Conservation (phyloP, 768 basidiomycete species). For the Candolleomyces efflorescens region DNA sequence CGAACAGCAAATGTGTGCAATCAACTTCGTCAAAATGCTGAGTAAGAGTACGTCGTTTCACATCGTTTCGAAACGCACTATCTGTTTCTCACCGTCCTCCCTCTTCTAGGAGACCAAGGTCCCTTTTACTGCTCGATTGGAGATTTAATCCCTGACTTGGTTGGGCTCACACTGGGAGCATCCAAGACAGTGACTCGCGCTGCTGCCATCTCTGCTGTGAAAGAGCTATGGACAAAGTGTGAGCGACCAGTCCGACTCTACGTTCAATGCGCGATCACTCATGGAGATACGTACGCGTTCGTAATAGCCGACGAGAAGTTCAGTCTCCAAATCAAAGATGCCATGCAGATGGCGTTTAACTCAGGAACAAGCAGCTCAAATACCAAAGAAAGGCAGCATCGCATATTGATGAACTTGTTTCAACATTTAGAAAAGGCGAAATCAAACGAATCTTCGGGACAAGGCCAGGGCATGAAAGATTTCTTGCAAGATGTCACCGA, state of each 20-base stretch:
- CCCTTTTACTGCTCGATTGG: neutral
- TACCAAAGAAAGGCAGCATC: neutral
- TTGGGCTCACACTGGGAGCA: neutral
- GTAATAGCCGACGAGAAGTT: neutral
- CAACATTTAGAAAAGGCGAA: neutral
- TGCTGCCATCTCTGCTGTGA: neutral
- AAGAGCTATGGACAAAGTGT: neutral
- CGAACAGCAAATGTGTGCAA: too few species aligned
- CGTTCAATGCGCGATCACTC: too few species aligned
- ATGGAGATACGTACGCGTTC: too few species aligned
- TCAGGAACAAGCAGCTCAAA: neutral
- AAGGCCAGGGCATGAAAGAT: neutral
- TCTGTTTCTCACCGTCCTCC: too few species aligned
- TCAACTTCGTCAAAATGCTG: too few species aligned
- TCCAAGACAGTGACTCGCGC: neutral
- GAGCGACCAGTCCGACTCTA: neutral
- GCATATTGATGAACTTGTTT: neutral
- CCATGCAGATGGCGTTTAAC: neutral
- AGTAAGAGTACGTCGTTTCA: too few species aligned
- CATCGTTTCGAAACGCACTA: too few species aligned
- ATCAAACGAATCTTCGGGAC: neutral
- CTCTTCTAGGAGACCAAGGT: neutral
- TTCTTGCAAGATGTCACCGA: neutral
- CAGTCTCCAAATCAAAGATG: neutral
- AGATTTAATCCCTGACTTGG: neutral